These are phyloP conservation scores for Dissoconium aciculare DNA, from an alignment of 2,329 filamentous ascomycete species.

Conservation along the genomic window DNA sequence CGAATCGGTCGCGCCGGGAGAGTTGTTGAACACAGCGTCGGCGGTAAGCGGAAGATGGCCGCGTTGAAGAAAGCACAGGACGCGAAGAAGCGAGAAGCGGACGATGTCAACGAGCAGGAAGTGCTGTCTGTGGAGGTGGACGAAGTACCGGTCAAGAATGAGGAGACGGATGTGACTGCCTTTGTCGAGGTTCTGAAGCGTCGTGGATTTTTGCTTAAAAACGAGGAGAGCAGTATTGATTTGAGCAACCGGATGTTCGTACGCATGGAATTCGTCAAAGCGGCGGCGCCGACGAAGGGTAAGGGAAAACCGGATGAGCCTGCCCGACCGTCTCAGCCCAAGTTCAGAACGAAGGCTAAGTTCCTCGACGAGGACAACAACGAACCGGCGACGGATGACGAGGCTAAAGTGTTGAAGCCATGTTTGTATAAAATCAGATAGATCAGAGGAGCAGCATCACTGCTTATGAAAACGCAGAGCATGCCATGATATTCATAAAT, in stretches of 20 bases:
- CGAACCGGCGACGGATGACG: constrained; percentile 43
- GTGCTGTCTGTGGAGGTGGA: constrained; percentile 50
- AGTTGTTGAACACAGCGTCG: constrained; percentile 53
- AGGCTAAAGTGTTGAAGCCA: constrained; percentile 69
- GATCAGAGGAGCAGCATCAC: too few relatives aligned
- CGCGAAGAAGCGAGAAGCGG: constrained; percentile 37
- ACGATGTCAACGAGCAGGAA: constrained; percentile 43
- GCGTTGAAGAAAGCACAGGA: constrained; percentile 24
- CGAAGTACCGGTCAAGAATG: constrained; percentile 44
- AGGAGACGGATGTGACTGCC: constrained; percentile 71
- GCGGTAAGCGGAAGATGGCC: constrained; percentile 40
- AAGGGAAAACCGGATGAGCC: constrained; percentile 43
- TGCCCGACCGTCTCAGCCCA: constrained; percentile 19
- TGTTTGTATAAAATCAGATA: constrained; percentile 89
- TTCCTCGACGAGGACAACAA: constrained; percentile 45
- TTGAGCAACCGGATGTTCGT: constrained; percentile 96
- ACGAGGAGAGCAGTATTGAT: constrained; percentile 50
- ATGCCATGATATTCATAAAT: too few relatives aligned
- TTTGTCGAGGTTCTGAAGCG: constrained; percentile 73
- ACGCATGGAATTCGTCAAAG: constrained; percentile 86
- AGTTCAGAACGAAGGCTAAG: constrained; percentile 34
- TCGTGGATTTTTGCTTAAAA: constrained; percentile 71
- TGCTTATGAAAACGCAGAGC: too few relatives aligned
- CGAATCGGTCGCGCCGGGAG: constrained; percentile 38
- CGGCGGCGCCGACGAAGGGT: constrained; percentile 55